phyloP scores from a whole-genome alignment of 2,329 filamentous ascomycete species.

The Seiridium cupressi region DNA sequence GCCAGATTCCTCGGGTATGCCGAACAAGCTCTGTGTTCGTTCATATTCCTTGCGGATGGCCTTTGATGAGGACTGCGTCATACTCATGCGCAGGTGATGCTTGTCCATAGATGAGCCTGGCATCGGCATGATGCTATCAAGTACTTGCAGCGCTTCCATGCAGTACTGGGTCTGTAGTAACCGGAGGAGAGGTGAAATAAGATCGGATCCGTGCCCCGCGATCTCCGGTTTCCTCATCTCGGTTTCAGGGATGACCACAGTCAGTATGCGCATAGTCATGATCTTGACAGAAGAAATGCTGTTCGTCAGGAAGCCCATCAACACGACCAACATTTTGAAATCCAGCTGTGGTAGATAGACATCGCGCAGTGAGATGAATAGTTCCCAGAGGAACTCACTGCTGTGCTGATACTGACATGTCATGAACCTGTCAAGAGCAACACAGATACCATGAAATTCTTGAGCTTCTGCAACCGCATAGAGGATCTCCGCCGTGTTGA shows the following conservation, averaged over 20 bases:
- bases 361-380: slow-evolving; percentile 71
- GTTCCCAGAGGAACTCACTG: slow-evolving; percentile 73
- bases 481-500: slow-evolving; percentile 67
- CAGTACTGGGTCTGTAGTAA: slow-evolving; percentile 92
- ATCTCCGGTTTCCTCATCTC: slow-evolving; percentile 93
- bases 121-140: slow-evolving; percentile 95
- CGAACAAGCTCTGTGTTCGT: slow-evolving; percentile 89
- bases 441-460: slow-evolving; percentile 64
- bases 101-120: slow-evolving; percentile 89
- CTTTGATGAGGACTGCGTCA: slow-evolving; percentile 85
- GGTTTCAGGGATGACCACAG: slow-evolving; percentile 80
- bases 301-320: slow-evolving; percentile 90
- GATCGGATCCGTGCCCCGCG: slow-evolving; percentile 84
- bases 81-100: slow-evolving; percentile 95
- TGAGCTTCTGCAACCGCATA: slow-evolving; percentile 72
- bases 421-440: slow-evolving; percentile 69
- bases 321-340: slow-evolving; percentile 80
- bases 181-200: slow-evolving; percentile 88
- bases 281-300: slow-evolving; percentile 85
- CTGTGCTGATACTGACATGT: slow-evolving; percentile 63
- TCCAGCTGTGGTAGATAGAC: slow-evolving; percentile 81
- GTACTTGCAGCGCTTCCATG: slow-evolving; percentile 84
- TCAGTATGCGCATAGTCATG: slow-evolving; percentile 88
- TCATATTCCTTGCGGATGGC: slow-evolving; percentile 92
- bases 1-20: slow-evolving; percentile 91